Evolutionary conservation across 2,329 filamentous ascomycete genomes (phyloP), one percentile per base, ranked within the genome.

Genomic region (Trichocomaceae sp.): DNA sequence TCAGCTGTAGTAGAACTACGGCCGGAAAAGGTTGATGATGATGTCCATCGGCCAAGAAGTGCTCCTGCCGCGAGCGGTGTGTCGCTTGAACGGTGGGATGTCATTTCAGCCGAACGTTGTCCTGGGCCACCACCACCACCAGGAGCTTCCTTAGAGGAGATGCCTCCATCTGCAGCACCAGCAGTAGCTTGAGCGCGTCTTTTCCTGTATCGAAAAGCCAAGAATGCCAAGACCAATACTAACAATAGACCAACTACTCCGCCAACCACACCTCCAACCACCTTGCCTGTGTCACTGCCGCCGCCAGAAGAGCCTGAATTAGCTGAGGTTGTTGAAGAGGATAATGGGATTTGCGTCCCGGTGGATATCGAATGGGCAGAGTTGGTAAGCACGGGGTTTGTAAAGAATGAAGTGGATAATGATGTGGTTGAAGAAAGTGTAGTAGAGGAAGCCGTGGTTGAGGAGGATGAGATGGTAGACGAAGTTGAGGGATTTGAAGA

Each of bases 181-280:
- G 45, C 51, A 17, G 31, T 15, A 17, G 46, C n/a, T 47, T 31
- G 44, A 26, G 46, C 22, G 12, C 60, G 35, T 63, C 47, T 42
- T 31, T 49, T 54, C 41, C 47, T 62, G 15, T 57, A 61, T 7
- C 57, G 58, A 26, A 63, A 50, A 20, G 67, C 63, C 8, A 68
- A 54, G 3, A 69, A 54, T 35, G 65, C 54, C 5, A 68, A 42
- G 31, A 83, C 66, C 51, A 84, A 64, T 10, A 82, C 65, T 31
- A 79, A 68, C 12, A 80, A 77, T 33, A 80, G 63, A 26, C 81
- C 83, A 33, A 81, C 81, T 49, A 83, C 74, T 46, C 82, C 82
- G 15, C 83, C 83, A 23, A 85, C 75, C n/a, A 85, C 79, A 47
- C 81, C 82, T 7, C 83, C 83, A 19, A 83, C 80, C 3, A 85